Base-by-base conservation (phyloP, 805 yeast genomes). In the Lachancea kluyveri region DNA sequence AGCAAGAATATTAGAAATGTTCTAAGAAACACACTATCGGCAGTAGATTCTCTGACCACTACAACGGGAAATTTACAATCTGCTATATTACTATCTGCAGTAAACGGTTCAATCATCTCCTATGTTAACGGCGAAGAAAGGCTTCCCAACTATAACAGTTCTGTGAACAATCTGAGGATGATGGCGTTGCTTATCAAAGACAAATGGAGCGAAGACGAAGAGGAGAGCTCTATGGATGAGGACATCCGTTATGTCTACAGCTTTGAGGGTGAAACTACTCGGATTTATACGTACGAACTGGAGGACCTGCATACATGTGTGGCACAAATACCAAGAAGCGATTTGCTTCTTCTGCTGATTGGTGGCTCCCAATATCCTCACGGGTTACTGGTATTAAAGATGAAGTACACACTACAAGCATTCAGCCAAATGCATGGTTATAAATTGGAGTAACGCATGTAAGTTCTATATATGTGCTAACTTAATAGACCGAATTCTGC, bases 171-270 rank as follows among this genome's bases (percentile, higher is more conserved):
- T 29, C 31, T 56, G 15, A 54, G 50, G 33, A 52, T 56, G 54
- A 54, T 56, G 59, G 43, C 52, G 20, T 26, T 56, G 10, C 38
- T 56, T 14, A 43, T 48, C 9, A 52, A 50, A 28, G 61, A 56
- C 34, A 56, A 52, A 35, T 56, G 61, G 61, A 31, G 35, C 4
- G 58, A 52, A 21, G 59, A 56, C 32, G 52, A 54, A 30, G 40
- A 40, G 12, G 18, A 23, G 5, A 21, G 39, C 6, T 32, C 38
- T 10, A 44, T 39, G 24, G 28, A 35, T 8, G 28, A 46, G 6
- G 21, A 36, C 2, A 40, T 43, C 30, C 42, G 46, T 28, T 45
- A 45, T 25, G 25, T 26, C 5, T 40, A 39, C 30, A 22, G 27
- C 15, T 22, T 32, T 5, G 33, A 30, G 12, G 30, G 29, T 2